phyloP scores from a whole-genome alignment of 176 grass and related monocot species.

The Oryza nivara region DNA sequence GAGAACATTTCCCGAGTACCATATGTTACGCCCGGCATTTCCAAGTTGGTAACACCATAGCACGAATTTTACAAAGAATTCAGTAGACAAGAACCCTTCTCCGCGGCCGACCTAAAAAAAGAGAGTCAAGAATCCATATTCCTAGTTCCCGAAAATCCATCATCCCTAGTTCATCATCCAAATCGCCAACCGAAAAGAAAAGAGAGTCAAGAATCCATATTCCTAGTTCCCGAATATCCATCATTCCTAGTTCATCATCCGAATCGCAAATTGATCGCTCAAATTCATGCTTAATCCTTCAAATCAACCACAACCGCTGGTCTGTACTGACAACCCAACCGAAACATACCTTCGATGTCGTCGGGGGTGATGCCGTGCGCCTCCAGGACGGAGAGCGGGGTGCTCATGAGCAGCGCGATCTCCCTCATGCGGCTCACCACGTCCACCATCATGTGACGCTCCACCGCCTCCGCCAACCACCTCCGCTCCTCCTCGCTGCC shows the following conservation, averaged over 20 bases:
- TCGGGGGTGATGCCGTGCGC: conserved; percentile 63
- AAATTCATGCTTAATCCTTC: background rate
- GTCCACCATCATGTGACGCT: conserved; percentile 63
- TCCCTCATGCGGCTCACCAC: conserved; percentile 78
- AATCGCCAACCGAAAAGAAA: background rate
- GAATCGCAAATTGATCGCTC: background rate
- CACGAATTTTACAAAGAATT: background rate
- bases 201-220: background rate
- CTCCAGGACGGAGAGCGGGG: conserved; percentile 66
- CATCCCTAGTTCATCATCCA: background rate
- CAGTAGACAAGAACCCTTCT: background rate
- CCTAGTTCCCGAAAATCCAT: background rate
- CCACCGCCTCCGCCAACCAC: conserved; percentile 87
- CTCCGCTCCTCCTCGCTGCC: conserved; percentile 69
- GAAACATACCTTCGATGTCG: conserved; percentile 70
- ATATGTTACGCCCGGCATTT: too few relatives aligned
- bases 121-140: background rate
- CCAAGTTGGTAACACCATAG: background rate
- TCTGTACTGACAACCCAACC: background rate
- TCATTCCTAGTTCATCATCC: background rate
- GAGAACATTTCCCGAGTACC: background rate
- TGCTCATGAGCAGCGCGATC: conserved; percentile 82
- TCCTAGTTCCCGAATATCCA: background rate
- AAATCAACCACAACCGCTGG: background rate
- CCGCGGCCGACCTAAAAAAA: too few relatives aligned